Conservation (phyloP, 768 basidiomycete genomes). For the Mycena filopes region DNA sequence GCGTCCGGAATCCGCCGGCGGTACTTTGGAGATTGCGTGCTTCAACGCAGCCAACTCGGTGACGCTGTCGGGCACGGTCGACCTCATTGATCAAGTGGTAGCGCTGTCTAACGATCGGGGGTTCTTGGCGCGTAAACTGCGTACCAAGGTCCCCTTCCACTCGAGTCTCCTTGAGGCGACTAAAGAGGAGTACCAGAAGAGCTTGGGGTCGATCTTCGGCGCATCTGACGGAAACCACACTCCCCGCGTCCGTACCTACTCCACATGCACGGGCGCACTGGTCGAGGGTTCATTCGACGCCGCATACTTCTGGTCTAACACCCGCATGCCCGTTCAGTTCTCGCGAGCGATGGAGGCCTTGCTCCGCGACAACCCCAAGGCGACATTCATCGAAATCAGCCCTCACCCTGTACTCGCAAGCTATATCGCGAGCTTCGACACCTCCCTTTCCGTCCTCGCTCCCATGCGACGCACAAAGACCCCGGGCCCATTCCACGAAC, state of each 20-base stretch:
- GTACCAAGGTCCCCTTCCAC: slow-evolving; percentile 52
- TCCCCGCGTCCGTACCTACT: slow-evolving; percentile 47
- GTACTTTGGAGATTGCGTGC: slow-evolving; percentile 50
- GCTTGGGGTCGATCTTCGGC: slow-evolving; percentile 42
- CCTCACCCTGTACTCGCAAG: slow-evolving; percentile 52
- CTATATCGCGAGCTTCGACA: slow-evolving; percentile 40
- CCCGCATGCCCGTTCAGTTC: slow-evolving; percentile 51
- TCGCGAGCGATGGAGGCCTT: slow-evolving; percentile 42
- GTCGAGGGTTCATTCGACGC: slow-evolving; percentile 40
- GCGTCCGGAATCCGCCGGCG: not conserved
- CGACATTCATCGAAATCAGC: slow-evolving; percentile 48
- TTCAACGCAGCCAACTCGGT: slow-evolving; percentile 52
- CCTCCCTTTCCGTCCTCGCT: slow-evolving; percentile 31
- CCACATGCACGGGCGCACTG: slow-evolving; percentile 45
- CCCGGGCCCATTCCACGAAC: slow-evolving; percentile 36
- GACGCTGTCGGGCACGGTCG: slow-evolving; percentile 46
- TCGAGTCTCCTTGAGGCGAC: slow-evolving; percentile 51
- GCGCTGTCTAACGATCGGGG: slow-evolving; percentile 39
- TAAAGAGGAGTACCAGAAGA: slow-evolving; percentile 38
- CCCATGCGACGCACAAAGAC: slow-evolving; percentile 42
- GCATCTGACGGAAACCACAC: slow-evolving; percentile 41
- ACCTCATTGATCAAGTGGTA: slow-evolving; percentile 43
- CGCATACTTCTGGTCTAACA: slow-evolving; percentile 55
- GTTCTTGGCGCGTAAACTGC: slow-evolving; percentile 48
- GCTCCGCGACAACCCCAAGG: slow-evolving; percentile 26